Conservation (phyloP, 306 rosid genomes). For the Argentina anserina region DNA sequence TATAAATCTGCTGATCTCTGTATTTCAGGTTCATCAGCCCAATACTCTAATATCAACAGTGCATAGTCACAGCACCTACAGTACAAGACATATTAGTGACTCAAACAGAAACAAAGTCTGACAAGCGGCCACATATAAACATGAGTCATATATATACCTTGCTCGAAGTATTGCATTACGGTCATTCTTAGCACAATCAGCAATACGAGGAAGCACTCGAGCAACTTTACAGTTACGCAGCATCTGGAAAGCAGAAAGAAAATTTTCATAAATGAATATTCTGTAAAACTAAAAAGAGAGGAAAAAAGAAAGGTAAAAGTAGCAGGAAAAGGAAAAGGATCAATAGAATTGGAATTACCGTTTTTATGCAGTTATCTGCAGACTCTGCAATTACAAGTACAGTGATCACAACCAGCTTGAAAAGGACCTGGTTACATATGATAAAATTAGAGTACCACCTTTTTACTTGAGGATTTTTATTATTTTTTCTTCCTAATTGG, state of each 20-base stretch:
- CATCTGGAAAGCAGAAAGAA: conserved; percentile 55
- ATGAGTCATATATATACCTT: conserved; percentile 48
- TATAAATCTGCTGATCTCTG: conserved; percentile 79
- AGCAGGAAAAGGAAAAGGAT: not conserved
- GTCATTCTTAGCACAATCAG: conserved; percentile 88
- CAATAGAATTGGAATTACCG: conserved; percentile 48
- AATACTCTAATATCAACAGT: conserved; percentile 81
- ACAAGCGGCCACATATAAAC: not conserved
- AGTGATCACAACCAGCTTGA: conserved; percentile 99
- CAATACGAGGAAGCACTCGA: conserved; percentile 85
- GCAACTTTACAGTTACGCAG: conserved; percentile 90
- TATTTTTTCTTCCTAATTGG: not conserved
- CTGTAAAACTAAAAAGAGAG: not conserved
- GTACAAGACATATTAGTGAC: conserved; percentile 19
- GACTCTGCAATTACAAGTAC: conserved; percentile 99
- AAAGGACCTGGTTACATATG: conserved; percentile 73
- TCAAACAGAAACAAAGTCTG: conserved; percentile 17
- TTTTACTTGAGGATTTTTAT: not conserved
- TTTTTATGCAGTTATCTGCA: conserved; percentile 95
- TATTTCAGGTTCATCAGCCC: conserved; percentile 99
- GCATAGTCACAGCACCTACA: conserved; percentile 98
- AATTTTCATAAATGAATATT: not conserved
- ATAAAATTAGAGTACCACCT: conserved; percentile 29
- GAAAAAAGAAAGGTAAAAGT: not conserved
- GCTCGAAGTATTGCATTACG: conserved; percentile 92